Evolutionary conservation across 768 basidiomycete genomes (phyloP).

Genomic region (Psilocybe cubensis): DNA sequence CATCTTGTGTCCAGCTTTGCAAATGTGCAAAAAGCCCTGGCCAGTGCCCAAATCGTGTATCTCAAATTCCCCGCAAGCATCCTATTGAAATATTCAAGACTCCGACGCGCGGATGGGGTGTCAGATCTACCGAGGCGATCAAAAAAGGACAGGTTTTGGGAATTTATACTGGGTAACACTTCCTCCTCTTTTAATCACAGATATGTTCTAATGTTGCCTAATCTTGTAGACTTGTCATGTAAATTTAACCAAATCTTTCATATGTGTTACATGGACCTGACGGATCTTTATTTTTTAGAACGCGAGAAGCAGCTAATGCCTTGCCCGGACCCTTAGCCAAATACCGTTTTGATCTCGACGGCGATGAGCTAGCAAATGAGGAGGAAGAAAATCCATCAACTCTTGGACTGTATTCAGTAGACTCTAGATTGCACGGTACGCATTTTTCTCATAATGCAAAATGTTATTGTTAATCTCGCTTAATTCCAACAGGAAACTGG

Average conservation of each 20-base stretch:
- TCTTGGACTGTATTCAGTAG: constrained; percentile 53
- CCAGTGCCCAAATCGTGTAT: constrained; percentile 61
- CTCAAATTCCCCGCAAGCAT: constrained; percentile 58
- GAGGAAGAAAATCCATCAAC: constrained; percentile 23
- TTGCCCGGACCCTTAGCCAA: constrained; percentile 38
- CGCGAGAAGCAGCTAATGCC: constrained; percentile 43
- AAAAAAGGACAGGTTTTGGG: constrained; percentile 64
- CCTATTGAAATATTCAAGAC: constrained; percentile 74
- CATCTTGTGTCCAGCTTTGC: constrained; percentile 40
- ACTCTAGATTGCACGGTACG: constrained; percentile 56
- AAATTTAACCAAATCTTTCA: constrained; percentile 17
- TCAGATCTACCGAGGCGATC: constrained; percentile 45
- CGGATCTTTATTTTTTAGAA: too few relatives aligned
- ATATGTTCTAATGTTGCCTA: constrained; percentile 4
- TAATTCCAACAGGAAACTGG: constrained; percentile 70
- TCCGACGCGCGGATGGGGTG: constrained; percentile 64
- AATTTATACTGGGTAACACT: constrained; percentile 63
- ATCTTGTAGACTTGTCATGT: constrained; percentile 48
- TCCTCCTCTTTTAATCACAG: not conserved
- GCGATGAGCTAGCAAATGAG: constrained; percentile 41
- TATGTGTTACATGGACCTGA: too few relatives aligned
- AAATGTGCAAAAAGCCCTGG: constrained; percentile 32
- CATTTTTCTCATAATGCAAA: not conserved
- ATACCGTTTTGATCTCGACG: constrained; percentile 70
- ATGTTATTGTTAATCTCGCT: too few relatives aligned